Evolutionary conservation across 768 basidiomycete species (phyloP).

Genomic region (Suillus placidus): DNA sequence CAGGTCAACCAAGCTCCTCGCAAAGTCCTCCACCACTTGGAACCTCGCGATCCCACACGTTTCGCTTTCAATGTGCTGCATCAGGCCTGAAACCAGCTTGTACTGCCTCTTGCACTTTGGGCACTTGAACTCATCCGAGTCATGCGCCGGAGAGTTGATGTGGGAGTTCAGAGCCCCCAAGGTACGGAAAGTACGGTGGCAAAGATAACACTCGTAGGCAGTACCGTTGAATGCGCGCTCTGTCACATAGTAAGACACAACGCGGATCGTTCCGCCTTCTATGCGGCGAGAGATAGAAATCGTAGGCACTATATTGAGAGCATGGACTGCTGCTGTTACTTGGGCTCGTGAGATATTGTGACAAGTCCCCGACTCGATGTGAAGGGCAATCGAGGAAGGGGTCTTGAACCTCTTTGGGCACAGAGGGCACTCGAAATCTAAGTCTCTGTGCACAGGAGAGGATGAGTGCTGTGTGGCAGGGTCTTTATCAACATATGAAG

Average conservation of each 20-base stretch:
- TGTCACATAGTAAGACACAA: conserved; percentile 34
- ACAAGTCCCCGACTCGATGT: conserved; percentile 44
- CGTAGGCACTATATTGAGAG: conserved; percentile 35
- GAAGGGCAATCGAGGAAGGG: conserved; percentile 40
- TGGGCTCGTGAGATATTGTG: conserved; percentile 39
- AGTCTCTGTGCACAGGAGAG: background rate
- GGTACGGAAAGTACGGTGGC: conserved; percentile 35
- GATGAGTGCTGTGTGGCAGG: background rate
- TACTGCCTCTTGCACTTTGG: conserved; percentile 44
- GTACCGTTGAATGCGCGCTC: conserved; percentile 42
- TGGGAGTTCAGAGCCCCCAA: conserved; percentile 31
- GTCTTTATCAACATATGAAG: background rate
- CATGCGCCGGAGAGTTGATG: conserved; percentile 38
- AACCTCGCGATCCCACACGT: background rate
- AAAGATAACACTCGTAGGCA: conserved; percentile 47
- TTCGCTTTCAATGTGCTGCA: conserved; percentile 37
- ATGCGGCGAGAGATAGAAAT: conserved; percentile 39
- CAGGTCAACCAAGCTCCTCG: background rate
- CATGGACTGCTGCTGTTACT: conserved; percentile 39
- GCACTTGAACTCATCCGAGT: conserved; percentile 45
- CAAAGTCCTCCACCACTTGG: background rate
- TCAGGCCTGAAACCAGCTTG: conserved; percentile 42
- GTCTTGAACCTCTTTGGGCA: conserved; percentile 8
- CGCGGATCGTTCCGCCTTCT: conserved; percentile 17
- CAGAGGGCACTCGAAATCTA: conserved; percentile 2